Conservation (phyloP, 2,329 filamentous ascomycete species). For the Nemania sp. region DNA sequence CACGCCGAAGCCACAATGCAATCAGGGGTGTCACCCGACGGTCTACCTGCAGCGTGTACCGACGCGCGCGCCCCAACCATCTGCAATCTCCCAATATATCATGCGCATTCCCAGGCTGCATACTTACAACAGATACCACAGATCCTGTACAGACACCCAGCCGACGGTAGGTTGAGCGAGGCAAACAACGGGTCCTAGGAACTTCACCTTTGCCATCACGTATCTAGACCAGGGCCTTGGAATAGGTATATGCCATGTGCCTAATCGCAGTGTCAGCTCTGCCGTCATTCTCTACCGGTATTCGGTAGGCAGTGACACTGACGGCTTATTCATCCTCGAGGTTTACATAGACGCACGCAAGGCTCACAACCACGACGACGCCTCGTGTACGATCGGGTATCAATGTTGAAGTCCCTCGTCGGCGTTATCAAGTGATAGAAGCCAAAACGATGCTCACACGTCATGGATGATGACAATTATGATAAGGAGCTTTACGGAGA, state of each 20-base stretch:
- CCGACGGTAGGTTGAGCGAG: slow-evolving; percentile 17
- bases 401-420: not conserved
- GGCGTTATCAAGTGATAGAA: slow-evolving; percentile 20
- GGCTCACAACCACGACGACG: not conserved
- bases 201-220: slow-evolving; percentile 32
- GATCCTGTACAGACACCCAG: too few species aligned
- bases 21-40: slow-evolving; percentile 24
- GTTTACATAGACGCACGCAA: not conserved
- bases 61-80: slow-evolving; percentile 20
- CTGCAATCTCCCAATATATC: slow-evolving; percentile 15
- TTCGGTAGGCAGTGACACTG: not conserved
- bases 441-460: slow-evolving; percentile 19
- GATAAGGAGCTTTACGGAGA: slow-evolving; percentile 56
- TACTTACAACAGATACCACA: too few species aligned
- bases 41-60: slow-evolving; percentile 23
- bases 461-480: slow-evolving; percentile 53
- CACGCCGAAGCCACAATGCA: slow-evolving; percentile 28
- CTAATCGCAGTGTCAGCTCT: slow-evolving; percentile 2
- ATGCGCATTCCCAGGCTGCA: slow-evolving; percentile 38
- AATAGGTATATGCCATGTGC: slow-evolving; percentile 18
- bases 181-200: slow-evolving; percentile 9
- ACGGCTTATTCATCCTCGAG: slow-evolving; percentile 1
- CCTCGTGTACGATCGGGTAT: not conserved
- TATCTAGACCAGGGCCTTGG: slow-evolving; percentile 1
- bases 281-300: too few species aligned